Evolutionary conservation across 495 filamentous ascomycete species (phyloP).

Genomic region (Neurospora sp.): DNA sequence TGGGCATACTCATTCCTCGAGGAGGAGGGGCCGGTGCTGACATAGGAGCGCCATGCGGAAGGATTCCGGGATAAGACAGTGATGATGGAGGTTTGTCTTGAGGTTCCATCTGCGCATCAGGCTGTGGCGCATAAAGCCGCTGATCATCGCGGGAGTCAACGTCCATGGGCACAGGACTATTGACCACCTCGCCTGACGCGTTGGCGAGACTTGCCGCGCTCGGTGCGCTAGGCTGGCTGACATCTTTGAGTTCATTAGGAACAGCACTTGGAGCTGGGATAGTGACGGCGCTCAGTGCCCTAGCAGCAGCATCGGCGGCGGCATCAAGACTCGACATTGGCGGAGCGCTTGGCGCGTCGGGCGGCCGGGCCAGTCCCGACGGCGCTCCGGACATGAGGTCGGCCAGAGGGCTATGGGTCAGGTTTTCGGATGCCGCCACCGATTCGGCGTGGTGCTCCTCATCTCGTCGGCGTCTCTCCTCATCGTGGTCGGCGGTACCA

Average conservation of each 20-base stretch:
- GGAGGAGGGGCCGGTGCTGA: slow-evolving; percentile 36
- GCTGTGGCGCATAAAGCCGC: slow-evolving; percentile 27
- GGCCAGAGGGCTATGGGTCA: slow-evolving; percentile 40
- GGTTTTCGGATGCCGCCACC: slow-evolving; percentile 40
- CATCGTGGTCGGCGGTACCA: slow-evolving; percentile 46
- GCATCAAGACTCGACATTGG: slow-evolving; percentile 22
- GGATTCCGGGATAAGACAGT: slow-evolving; percentile 35
- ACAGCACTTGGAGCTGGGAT: slow-evolving; percentile 23
- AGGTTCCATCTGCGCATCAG: slow-evolving; percentile 34
- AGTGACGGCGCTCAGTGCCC: slow-evolving; percentile 21
- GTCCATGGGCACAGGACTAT: slow-evolving; percentile 35
- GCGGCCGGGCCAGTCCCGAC: slow-evolving; percentile 42
- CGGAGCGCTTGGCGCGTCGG: slow-evolving; percentile 31
- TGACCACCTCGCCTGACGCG: slow-evolving; percentile 25
- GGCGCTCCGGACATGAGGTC: slow-evolving; percentile 44
- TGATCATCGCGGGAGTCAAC: slow-evolving; percentile 28
- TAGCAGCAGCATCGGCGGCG: slow-evolving; percentile 22
- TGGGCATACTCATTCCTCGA: slow-evolving; percentile 69
- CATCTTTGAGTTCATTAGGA: slow-evolving; percentile 25
- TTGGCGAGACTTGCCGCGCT: slow-evolving; percentile 28
- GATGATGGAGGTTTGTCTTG: slow-evolving; percentile 32
- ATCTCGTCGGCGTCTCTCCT: slow-evolving; percentile 35
- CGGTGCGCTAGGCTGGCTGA: slow-evolving; percentile 31
- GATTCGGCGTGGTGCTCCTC: slow-evolving; percentile 36
- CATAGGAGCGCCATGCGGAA: slow-evolving; percentile 27